Evolutionary conservation across 768 basidiomycete species (phyloP), one percentile per base, ranked within the genome.

Genomic region (Pleurotus cornucopiae): DNA sequence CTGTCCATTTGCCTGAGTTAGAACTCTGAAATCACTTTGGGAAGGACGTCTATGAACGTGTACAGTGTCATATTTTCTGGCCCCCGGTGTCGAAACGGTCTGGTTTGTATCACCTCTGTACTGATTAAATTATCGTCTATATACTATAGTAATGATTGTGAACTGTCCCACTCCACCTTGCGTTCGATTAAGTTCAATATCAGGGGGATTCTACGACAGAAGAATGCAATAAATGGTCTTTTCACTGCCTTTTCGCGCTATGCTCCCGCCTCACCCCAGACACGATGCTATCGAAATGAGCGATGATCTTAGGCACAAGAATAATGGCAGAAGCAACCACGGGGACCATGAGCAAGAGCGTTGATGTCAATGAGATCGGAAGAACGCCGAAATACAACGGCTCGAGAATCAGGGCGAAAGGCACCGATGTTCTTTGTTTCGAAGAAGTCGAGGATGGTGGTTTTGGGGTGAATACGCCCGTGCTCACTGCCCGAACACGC

Each of bases 1-100:
- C 89, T 14, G 87, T 91, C 55, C 86, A 89, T 73, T 69, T 94
- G 37, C 84, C 82, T 3, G 89, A 90, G 63, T 66, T 93, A 62
- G 90, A 91, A 49, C 25, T 39, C 21, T 40, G 23, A 51, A 37
- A 13, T 51, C 39, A 20, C 51, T 40, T 41, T 9, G 39, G 30
- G 30, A 34, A 34, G 30, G 30, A 34, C 9, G 30, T 34, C 30
- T 34, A 34, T 34, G 30, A 34, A 34, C 30, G 30, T 34, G 30
- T 34, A 34, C 30, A 34, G 9, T 34, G 30, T 11, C 30, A 34
- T 34, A 34, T 34, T 34, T 34, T 34, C 30, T 34, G 30, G 30
- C 11, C 11, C 30, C 30, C 9, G 3, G 30, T 34, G 30, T 34
- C 30, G 30, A 34, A 34, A 11, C 7, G 30, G 30, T 34, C 30